Evolutionary conservation across 2,329 filamentous ascomycete species (phyloP).

Genomic region (Rhynchosporium graminicola): DNA sequence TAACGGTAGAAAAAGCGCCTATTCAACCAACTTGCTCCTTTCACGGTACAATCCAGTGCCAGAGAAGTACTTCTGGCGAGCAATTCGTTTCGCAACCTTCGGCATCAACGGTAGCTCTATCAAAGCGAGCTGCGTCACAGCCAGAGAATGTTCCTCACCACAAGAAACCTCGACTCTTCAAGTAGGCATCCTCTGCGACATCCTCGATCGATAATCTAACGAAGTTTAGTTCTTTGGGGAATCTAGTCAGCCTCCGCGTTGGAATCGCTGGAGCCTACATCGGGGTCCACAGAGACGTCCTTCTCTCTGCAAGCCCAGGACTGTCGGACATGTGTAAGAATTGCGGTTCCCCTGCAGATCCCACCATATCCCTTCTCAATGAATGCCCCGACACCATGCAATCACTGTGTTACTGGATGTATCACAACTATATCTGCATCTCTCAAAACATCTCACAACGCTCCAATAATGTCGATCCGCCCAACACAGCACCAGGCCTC

Average conservation of each 20-base stretch:
- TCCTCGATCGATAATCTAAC: neutral
- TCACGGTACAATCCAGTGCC: neutral
- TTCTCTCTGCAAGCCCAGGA: slow-evolving; percentile 11
- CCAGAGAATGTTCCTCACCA: neutral
- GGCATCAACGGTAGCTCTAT: neutral
- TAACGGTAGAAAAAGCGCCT: neutral
- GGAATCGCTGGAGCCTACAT: slow-evolving; percentile 3
- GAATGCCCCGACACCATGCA: slow-evolving; percentile 13
- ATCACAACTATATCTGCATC: slow-evolving; percentile 19
- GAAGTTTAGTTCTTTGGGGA: slow-evolving; percentile 1
- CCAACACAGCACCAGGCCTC: neutral
- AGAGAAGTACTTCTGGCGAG: neutral
- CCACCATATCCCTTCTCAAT: slow-evolving; percentile 16
- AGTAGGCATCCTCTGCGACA: neutral
- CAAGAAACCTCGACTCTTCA: slow-evolving; percentile 8
- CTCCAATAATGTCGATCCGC: neutral
- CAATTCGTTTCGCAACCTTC: neutral
- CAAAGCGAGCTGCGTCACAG: neutral
- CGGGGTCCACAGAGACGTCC: slow-evolving; percentile 20
- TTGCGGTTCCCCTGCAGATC: slow-evolving; percentile 15
- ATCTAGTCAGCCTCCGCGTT: slow-evolving; percentile 19
- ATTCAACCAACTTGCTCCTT: neutral
- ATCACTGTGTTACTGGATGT: slow-evolving; percentile 24
- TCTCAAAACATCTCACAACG: neutral
- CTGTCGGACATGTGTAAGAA: slow-evolving; percentile 10